These are phyloP conservation scores for Brassica balearica DNA, from an alignment of 441 rosid genomes.

Conservation along the genomic window DNA sequence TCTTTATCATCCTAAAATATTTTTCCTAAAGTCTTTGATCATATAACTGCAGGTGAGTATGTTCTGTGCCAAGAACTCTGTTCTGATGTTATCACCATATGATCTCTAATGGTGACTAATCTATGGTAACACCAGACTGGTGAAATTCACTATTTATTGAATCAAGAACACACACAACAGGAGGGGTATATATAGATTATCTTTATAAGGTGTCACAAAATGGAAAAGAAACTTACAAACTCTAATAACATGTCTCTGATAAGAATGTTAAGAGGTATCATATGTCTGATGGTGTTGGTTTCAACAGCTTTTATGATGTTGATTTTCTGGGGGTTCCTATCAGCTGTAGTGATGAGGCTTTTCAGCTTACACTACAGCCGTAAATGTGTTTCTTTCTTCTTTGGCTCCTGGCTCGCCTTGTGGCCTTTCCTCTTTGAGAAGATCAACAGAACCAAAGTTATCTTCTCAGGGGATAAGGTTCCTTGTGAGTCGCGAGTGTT, in stretches of 20 bases:
- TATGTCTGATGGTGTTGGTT: slow-evolving; percentile 64
- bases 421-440: slow-evolving; percentile 63
- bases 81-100: slow-evolving; percentile 22
- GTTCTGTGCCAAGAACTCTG: slow-evolving; percentile 10
- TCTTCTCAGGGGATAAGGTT: slow-evolving; percentile 75
- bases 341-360: too few relatives aligned
- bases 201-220: slow-evolving; percentile 15
- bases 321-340: too few relatives aligned
- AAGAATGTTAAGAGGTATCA: slow-evolving; percentile 62
- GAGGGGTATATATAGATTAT: neutral
- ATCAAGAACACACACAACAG: neutral
- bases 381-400: too few relatives aligned
- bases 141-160: neutral
- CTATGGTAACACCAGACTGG: slow-evolving; percentile 15
- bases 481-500: slow-evolving; percentile 72
- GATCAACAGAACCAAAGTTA: slow-evolving; percentile 77
- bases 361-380: too few relatives aligned
- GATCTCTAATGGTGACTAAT: slow-evolving; percentile 2
- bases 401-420: too few relatives aligned
- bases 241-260: slow-evolving; percentile 52
- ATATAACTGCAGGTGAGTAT: slow-evolving; percentile 33
- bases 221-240: slow-evolving; percentile 34
- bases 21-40: neutral
- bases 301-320: too few relatives aligned
- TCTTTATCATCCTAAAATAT: too few relatives aligned